Percentiles rank a stretch among this genome's conserved stretches.
Conservation (phyloP, 1,284 basidiomycete species). For the Afroboletus lepidellus region DNA sequence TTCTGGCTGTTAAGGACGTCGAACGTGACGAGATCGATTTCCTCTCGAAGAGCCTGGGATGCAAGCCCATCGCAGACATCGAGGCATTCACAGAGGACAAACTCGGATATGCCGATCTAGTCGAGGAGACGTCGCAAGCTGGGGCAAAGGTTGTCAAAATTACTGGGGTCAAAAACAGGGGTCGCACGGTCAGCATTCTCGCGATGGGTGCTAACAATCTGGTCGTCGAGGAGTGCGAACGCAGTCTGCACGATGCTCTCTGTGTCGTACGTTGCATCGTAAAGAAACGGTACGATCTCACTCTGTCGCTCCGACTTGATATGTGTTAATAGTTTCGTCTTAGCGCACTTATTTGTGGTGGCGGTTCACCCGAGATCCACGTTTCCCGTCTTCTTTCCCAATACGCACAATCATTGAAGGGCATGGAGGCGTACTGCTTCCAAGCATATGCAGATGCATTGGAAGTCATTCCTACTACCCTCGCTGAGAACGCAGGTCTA, state of each 20-base stretch:
- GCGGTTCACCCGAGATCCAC: constrained; percentile 98
- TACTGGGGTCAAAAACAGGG: constrained; percentile 93
- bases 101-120: constrained; percentile 92
- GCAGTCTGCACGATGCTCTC: constrained; percentile 96
- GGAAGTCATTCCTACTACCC: constrained; percentile 96
- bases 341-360: constrained; percentile 94
- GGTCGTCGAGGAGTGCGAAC: constrained; percentile 96
- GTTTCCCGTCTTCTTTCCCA: constrained; percentile 93
- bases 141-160: constrained; percentile 94
- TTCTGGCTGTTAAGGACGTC: constrained; percentile 96
- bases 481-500: constrained; percentile 97
- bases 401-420: constrained; percentile 91
- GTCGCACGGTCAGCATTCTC: constrained; percentile 92
- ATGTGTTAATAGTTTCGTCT: constrained; percentile 9
- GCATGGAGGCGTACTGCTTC: constrained; percentile 99
- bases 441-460: constrained; percentile 97
- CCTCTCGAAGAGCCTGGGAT: constrained; percentile 90
- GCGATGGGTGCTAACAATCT: constrained; percentile 94
- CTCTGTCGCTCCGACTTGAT: not conserved
- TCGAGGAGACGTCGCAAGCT: constrained; percentile 86
- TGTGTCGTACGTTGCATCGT: constrained; percentile 98
- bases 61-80: constrained; percentile 97
- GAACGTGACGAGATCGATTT: constrained; percentile 99
- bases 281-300: constrained; percentile 74
- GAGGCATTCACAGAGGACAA: constrained; percentile 99